Base-by-base conservation (phyloP, 2,329 filamentous ascomycete genomes). In the Zopfia rhizophila region DNA sequence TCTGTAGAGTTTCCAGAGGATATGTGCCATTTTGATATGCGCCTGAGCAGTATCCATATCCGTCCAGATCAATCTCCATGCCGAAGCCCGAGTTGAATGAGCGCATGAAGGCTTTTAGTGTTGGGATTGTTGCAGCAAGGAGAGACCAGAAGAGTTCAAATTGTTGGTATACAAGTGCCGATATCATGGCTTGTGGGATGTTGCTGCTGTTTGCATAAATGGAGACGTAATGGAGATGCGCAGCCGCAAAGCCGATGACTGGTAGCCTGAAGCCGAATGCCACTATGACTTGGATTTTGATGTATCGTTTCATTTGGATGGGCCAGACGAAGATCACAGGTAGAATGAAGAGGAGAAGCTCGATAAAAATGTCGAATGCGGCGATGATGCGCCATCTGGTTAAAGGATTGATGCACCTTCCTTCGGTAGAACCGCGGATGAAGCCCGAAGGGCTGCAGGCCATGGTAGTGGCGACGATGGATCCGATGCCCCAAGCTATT, bases 61-160 rank as follows among this genome's bases (percentile, higher is more conserved):
- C 32, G 27, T 49, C 45, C n/a, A 49, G 27, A 32, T 48, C 48
- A 16, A 52, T 45, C 14, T 52, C 49, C 49, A 52, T 52, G 32
- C 49, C 49, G 33, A 52, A 48, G 11, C 49, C 45, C 5, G 49
- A 52, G 30, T 52, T 48, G 45, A 52, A 52, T 8, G 45, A 48
- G n/a, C 31, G 27, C 49, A 66, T 56, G 45, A 66, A 65, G n/a
- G 56, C 56, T 24, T 63, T 61, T 13, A 66, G 27, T 5, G 60
- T 62, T 6, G 62, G 62, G 16, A 66, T 61, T 2, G 62, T 65
- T 24, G 62, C 60, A 11, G 63, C 53, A 19, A 65, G 55, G 10
- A 66, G 47, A n/a, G 58, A 51, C 37, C 62, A 67, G 40, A 58
- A 58, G 12, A 66, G 49, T n/a, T 58, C 55, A 13, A 61, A 49